A percentile compares a stretch with the other conserved stretches of the same genome.
Conservation (phyloP, 2,329 filamentous ascomycete species). For the Elsinoe australis region DNA sequence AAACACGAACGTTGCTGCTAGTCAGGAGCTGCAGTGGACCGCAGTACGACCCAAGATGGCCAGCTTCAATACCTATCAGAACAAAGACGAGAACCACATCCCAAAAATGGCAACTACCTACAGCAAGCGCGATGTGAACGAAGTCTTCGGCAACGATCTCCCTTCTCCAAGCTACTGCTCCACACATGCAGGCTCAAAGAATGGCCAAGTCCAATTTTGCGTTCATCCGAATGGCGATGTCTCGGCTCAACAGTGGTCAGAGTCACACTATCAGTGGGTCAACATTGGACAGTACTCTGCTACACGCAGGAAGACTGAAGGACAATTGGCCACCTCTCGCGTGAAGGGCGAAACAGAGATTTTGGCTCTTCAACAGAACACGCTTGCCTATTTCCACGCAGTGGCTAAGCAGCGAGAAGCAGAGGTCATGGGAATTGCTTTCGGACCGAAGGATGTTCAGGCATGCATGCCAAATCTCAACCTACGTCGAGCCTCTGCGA, state of each 20-base stretch:
- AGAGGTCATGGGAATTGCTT: constrained; percentile 24
- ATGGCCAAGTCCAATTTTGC: constrained; percentile 41
- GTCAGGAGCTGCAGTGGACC: constrained; percentile 28
- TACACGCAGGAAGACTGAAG: constrained; percentile 37
- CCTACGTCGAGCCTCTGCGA: neutral
- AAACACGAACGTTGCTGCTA: neutral
- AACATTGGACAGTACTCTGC: constrained; percentile 40
- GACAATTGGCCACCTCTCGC: constrained; percentile 37
- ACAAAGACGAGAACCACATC: constrained; percentile 26
- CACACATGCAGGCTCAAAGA: constrained; percentile 26
- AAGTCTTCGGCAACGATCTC: constrained; percentile 37
- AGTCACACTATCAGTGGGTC: constrained; percentile 35
- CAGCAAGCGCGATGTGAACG: constrained; percentile 29
- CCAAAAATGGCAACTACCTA: constrained; percentile 27
- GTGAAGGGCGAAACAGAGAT: constrained; percentile 31
- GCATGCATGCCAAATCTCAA: constrained; percentile 25
- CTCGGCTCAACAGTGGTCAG: constrained; percentile 42
- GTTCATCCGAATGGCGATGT: constrained; percentile 43
- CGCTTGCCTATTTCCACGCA: constrained; percentile 37
- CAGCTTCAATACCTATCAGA: constrained; percentile 24
- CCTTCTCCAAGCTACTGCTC: constrained; percentile 37
- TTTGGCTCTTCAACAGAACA: constrained; percentile 30
- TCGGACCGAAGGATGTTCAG: constrained; percentile 29
- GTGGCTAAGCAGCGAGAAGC: constrained; percentile 36
- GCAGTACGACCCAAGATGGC: constrained; percentile 20